Conservation (phyloP, 2,329 filamentous ascomycete species). For the Didymella arachidicola region DNA sequence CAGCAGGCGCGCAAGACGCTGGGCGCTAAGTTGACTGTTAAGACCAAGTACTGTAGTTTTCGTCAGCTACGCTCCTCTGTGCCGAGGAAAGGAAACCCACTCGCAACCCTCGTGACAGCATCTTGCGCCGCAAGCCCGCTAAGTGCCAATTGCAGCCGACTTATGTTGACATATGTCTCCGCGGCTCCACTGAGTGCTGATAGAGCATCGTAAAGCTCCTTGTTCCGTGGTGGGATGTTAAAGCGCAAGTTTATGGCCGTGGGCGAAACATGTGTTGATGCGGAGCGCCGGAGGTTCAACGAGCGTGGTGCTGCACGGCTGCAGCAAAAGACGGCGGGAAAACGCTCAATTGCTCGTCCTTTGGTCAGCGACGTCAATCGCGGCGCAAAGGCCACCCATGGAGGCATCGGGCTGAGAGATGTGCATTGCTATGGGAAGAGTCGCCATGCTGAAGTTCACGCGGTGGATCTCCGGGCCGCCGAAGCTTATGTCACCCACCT, state of each 20-base stretch:
- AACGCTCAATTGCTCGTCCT: constrained; percentile 38
- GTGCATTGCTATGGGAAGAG: constrained; percentile 31
- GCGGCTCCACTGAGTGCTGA: constrained; percentile 68
- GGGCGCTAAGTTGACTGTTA: constrained; percentile 62
- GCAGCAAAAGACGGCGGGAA: constrained; percentile 35
- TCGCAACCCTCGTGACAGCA: constrained; percentile 64
- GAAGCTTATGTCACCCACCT: constrained; percentile 15
- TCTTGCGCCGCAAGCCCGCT: constrained; percentile 66
- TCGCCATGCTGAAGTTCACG: constrained; percentile 34
- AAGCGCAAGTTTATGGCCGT: constrained; percentile 63
- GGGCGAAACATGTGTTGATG: constrained; percentile 57
- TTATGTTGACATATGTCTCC: constrained; percentile 70
- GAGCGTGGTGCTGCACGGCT: constrained; percentile 34
- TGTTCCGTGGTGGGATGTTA: constrained; percentile 60
- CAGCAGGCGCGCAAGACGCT: constrained; percentile 70
- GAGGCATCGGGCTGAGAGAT: constrained; percentile 52
- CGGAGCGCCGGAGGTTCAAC: constrained; percentile 41
- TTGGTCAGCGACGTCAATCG: constrained; percentile 40
- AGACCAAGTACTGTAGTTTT: constrained; percentile 58
- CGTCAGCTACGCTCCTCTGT: constrained; percentile 22
- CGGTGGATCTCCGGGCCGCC: constrained; percentile 37
- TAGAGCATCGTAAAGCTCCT: constrained; percentile 67
- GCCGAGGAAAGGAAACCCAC: constrained; percentile 50
- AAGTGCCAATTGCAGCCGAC: constrained; percentile 74
- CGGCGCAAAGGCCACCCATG: constrained; percentile 50